Evolutionary conservation across 108 stramenopile genomes (phyloP).

Genomic region (Skeletonema potamos): DNA sequence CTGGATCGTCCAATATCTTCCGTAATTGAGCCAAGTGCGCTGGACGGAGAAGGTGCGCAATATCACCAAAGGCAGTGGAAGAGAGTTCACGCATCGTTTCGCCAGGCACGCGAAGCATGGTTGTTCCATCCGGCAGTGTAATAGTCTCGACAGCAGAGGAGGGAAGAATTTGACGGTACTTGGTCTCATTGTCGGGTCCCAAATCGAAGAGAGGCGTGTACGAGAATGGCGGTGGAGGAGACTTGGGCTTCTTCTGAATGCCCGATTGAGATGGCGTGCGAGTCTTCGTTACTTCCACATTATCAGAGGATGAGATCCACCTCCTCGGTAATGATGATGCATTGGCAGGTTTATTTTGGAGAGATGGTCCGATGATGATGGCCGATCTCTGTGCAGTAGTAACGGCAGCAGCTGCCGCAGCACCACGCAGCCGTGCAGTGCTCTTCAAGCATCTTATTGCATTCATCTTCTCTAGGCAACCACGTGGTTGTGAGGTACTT

Average conservation of each 20-base stretch:
- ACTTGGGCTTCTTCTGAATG: constrained; percentile 12
- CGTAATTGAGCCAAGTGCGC: constrained; percentile 87
- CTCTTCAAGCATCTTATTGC: not conserved
- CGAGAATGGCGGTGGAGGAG: constrained; percentile 43
- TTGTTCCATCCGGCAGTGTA: constrained; percentile 50
- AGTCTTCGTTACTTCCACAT: constrained; percentile 40
- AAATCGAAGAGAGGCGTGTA: constrained; percentile 76
- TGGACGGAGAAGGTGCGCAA: constrained; percentile 93
- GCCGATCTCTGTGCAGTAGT: not conserved
- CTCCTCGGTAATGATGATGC: not conserved
- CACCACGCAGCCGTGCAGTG: not conserved
- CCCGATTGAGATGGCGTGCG: constrained; percentile 1
- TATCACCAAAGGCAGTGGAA: constrained; percentile 82
- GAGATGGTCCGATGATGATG: not conserved
- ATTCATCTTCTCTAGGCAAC: constrained; percentile 22
- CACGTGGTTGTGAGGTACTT: no score
- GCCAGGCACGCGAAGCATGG: constrained; percentile 55
- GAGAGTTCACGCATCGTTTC: constrained; percentile 63
- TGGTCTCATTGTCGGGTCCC: constrained; percentile 39
- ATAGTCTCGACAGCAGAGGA: constrained; percentile 58
- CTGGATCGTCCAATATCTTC: constrained; percentile 93
- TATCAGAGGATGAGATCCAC: constrained; percentile 32
- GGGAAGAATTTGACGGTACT: constrained; percentile 63
- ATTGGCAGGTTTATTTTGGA: not conserved
- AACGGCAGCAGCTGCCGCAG: not conserved